These are phyloP conservation scores for Microsporum audouinii DNA, from an alignment of 2,329 filamentous ascomycete species.

Conservation along the genomic window DNA sequence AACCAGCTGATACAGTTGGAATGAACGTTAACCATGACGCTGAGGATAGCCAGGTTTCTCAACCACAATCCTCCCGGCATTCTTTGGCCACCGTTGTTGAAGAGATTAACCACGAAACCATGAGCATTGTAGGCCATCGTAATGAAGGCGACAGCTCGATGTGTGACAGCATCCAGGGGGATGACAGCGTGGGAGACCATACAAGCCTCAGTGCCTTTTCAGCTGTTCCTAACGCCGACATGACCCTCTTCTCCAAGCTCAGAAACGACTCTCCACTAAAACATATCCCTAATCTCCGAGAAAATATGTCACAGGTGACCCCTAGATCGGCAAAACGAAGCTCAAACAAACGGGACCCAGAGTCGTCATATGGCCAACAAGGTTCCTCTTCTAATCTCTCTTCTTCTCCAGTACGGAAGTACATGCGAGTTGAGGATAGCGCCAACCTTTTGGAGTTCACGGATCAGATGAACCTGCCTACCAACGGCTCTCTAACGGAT, in stretches of 20 bases:
- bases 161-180: slow-evolving; percentile 15
- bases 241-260: slow-evolving; percentile 70
- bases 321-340: slow-evolving; percentile 32
- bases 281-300: slow-evolving; percentile 16
- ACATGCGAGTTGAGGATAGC: slow-evolving; percentile 44
- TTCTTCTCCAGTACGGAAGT: slow-evolving; percentile 41
- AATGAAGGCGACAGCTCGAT: slow-evolving; percentile 16
- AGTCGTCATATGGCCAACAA: slow-evolving; percentile 24
- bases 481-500: slow-evolving; percentile 21
- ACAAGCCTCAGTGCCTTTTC: slow-evolving; percentile 72
- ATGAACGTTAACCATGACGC: neutral
- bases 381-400: slow-evolving; percentile 26
- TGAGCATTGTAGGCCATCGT: slow-evolving; percentile 32
- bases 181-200: slow-evolving; percentile 30
- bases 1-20: neutral
- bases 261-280: slow-evolving; percentile 52
- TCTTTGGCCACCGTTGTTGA: slow-evolving; percentile 26
- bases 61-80: neutral
- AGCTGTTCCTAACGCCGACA: slow-evolving; percentile 61
- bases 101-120: slow-evolving; percentile 31
- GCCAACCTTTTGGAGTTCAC: slow-evolving; percentile 84
- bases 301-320: slow-evolving; percentile 21
- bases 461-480: slow-evolving; percentile 53
- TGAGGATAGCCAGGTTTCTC: neutral
- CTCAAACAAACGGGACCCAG: slow-evolving; percentile 20